Evolutionary conservation across 2,329 filamentous ascomycete genomes (phyloP).

Genomic region (Elsinoe australis): DNA sequence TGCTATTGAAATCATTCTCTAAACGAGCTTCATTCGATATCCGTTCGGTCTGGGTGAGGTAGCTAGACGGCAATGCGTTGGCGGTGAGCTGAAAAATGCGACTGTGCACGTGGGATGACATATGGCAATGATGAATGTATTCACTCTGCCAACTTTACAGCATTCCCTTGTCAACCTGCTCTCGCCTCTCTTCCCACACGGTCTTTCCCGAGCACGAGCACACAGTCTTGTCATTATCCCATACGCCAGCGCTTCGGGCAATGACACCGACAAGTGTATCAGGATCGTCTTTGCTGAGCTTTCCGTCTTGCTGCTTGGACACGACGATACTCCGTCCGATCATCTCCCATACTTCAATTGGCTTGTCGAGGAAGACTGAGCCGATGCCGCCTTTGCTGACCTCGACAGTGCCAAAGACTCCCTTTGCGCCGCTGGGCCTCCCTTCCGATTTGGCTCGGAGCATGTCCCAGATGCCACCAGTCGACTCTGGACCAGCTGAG

Average conservation of each 20-base stretch:
- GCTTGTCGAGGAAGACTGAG: conserved; percentile 69
- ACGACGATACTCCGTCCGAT: conserved; percentile 91
- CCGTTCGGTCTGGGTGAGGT: not conserved
- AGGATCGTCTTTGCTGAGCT: conserved; percentile 62
- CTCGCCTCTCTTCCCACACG: conserved; percentile 91
- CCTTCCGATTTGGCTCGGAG: conserved; percentile 38
- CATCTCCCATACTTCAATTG: conserved; percentile 88
- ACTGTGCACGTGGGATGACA: not conserved
- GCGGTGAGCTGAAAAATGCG: not conserved
- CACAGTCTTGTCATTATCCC: conserved; percentile 98
- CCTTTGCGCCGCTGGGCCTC: conserved; percentile 46
- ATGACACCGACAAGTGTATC: conserved; percentile 89
- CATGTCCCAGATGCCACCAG: conserved; percentile 72
- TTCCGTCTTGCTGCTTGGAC: conserved; percentile 56
- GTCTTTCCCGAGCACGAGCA: conserved; percentile 98
- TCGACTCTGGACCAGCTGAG: conserved; percentile 70
- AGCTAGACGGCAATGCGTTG: not conserved
- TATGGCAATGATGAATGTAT: not conserved
- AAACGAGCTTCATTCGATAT: conserved; percentile 2
- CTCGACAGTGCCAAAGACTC: conserved; percentile 65
- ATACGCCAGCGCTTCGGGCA: conserved; percentile 90
- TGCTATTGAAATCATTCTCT: conserved; percentile 9
- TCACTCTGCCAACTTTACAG: conserved; percentile 45
- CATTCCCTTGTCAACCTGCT: conserved; percentile 87
- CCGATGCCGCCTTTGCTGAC: conserved; percentile 71